phyloP scores from a whole-genome alignment of 768 basidiomycete species.

The Mycena rebaudengoi region DNA sequence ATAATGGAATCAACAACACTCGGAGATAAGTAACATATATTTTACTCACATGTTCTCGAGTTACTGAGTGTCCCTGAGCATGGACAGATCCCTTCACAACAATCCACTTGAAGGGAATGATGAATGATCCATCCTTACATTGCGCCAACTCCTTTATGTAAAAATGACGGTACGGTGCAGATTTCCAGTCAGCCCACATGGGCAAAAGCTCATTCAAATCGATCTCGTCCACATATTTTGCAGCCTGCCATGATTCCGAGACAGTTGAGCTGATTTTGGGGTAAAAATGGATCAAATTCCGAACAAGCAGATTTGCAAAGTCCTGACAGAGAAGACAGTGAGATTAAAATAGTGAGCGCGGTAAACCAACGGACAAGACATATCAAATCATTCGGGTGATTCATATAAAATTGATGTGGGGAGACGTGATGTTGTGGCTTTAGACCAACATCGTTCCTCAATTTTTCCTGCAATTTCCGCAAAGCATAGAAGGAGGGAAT shows the following conservation, averaged over 20 bases:
- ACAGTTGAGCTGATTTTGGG: conserved; percentile 21
- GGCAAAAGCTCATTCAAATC: conserved; percentile 3
- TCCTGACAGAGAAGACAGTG: conserved; percentile 24
- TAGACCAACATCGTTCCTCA: conserved; percentile 21
- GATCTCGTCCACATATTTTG: neutral
- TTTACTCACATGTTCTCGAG: neutral
- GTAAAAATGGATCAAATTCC: too few relatives aligned
- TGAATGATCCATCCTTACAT: conserved; percentile 17
- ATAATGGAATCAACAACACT: too few relatives aligned
- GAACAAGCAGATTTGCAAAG: conserved; percentile 29
- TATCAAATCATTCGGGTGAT: conserved; percentile 24
- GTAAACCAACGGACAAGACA: conserved; percentile 20
- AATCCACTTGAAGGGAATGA: conserved; percentile 27
- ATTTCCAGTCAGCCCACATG: conserved; percentile 13
- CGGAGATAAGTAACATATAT: too few relatives aligned
- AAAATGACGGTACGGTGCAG: neutral
- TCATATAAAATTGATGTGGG: conserved; percentile 36
- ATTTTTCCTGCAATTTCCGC: conserved; percentile 33
- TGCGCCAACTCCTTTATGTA: conserved; percentile 5
- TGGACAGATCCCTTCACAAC: neutral
- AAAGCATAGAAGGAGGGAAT: conserved; percentile 40
- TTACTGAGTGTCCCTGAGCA: neutral
- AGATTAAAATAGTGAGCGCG: neutral
- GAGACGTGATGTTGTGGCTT: conserved; percentile 30
- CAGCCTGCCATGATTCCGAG: conserved; percentile 15